phyloP scores from a whole-genome alignment of 495 filamentous ascomycete genomes.

The Penicillium silybi region DNA sequence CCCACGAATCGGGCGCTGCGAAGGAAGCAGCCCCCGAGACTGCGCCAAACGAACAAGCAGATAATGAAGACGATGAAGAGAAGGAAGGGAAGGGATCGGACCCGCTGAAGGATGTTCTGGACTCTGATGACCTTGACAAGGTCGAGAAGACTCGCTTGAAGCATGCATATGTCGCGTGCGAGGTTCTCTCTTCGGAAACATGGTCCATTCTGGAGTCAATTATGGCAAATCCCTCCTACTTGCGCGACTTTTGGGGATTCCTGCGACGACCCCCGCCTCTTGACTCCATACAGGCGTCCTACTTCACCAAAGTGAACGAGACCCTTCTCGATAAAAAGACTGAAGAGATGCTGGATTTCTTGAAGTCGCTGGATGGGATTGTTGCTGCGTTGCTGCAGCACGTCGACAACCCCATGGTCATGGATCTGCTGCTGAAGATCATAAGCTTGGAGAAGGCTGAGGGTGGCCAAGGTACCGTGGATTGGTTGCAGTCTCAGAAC shows the following conservation, averaged over 20 bases:
- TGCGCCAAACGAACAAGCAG: constrained; percentile 9
- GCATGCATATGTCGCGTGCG: constrained; percentile 86
- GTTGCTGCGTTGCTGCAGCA: constrained; percentile 84
- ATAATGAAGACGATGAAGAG: constrained; percentile 13
- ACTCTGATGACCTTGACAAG: constrained; percentile 62
- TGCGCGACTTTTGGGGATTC: constrained; percentile 89
- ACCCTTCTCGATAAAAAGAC: constrained; percentile 95
- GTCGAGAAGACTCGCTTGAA: constrained; percentile 83
- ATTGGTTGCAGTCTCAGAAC: constrained; percentile 91
- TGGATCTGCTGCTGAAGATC: constrained; percentile 96
- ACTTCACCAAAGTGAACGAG: constrained; percentile 99
- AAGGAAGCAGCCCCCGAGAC: constrained; percentile 30
- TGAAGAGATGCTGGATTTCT: constrained; percentile 86
- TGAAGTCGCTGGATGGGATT: constrained; percentile 77
- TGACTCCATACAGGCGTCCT: constrained; percentile 89
- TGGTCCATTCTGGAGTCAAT: constrained; percentile 94
- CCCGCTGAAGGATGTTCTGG: constrained; percentile 46
- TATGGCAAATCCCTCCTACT: constrained; percentile 71
- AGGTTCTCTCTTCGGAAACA: constrained; percentile 91
- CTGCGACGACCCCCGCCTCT: constrained; percentile 73
- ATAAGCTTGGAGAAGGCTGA: constrained; percentile 94
- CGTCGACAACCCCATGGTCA: constrained; percentile 96
- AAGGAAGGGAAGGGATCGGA: constrained; percentile 41
- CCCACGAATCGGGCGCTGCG: constrained; percentile 40
- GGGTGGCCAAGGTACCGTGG: constrained; percentile 87